phyloP scores from a whole-genome alignment of 306 rosid species.

The Sechiopsis laciniata region DNA sequence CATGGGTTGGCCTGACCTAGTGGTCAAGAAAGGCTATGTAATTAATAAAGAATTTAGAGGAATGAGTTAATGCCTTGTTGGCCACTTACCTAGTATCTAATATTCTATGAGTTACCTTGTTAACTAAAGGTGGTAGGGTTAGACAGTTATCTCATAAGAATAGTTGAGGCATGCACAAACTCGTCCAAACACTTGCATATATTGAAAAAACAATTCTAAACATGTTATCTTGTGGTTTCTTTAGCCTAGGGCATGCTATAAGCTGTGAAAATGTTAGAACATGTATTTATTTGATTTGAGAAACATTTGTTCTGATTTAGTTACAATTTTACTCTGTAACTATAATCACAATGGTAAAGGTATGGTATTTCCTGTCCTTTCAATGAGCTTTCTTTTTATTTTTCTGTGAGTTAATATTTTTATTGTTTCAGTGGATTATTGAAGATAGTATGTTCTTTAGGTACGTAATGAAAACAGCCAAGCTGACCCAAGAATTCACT shows the following conservation, averaged over 20 bases:
- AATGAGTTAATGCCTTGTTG: no score
- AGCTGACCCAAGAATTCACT: slow-evolving; percentile 58
- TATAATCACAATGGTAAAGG: neutral
- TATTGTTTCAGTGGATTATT: slow-evolving; percentile 27
- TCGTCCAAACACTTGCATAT: no score
- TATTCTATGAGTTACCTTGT: no score
- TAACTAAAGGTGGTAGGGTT: no score
- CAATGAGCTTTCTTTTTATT: neutral
- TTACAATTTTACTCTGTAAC: slow-evolving; percentile 2
- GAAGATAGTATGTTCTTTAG: slow-evolving; percentile 28
- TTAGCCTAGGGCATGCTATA: neutral
- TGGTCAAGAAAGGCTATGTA: no score
- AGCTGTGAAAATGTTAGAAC: neutral
- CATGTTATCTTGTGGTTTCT: neutral
- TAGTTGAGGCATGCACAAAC: no score
- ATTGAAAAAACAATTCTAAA: neutral
- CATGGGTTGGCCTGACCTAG: no score
- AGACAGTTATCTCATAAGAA: no score
- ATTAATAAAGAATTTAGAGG: no score
- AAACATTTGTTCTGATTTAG: neutral
- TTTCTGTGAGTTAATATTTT: slow-evolving; percentile 4
- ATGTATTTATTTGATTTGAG: neutral
- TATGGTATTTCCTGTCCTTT: neutral
- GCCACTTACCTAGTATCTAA: no score
- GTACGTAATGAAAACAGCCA: slow-evolving; percentile 59